Base-by-base conservation (phyloP, 2,329 filamentous ascomycete genomes). In the Pseudogymnoascus pannorum region DNA sequence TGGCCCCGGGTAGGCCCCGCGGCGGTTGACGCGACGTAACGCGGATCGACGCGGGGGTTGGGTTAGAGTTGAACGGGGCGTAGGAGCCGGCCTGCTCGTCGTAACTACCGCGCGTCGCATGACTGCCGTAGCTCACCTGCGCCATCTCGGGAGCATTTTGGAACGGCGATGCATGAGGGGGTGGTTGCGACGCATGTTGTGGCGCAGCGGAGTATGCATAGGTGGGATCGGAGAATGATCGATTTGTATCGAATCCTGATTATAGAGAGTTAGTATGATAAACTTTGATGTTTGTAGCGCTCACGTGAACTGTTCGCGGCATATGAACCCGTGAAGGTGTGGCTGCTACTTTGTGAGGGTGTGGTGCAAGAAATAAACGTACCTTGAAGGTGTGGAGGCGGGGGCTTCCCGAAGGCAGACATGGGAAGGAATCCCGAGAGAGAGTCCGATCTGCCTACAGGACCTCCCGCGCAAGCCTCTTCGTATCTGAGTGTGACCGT, bases 371-470 rank as follows among this genome's bases (percentile, higher is more conserved):
- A n/a, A n/a, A n/a, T n/a, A 64, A 63, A 87, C 91, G 78, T 79
- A 95, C 92, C 89, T 77, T 93, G 88, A 78, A 92, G 83, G 74
- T 87, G 88, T 75, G 87, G 81, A 76, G 86, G 81, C 74, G 88
- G 85, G 63, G 85, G 77, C 77, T 95, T 96, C 72, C 82, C 80
- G 81, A 91, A 92, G 76, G 87, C 87, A 75, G 89, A 88, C 88
- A 92, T 92, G 76, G 88, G 86, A 77, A 89, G 78, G 33, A 66
- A 61, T 54, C 68, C 67, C 63, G 65, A 68, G 44, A 70, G 68
- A 63, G 70, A 72, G 62, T 70, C 66, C 58, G 62, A 66, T 68
- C 68, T 67, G 59, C 69, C 68, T 67, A 73, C 66, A 61, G 72
- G 70, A 69, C 68, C 70, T 66, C 64, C 69, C 67, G 71, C 71